Percentiles rank a stretch among this genome's conserved stretches.
Conservation (phyloP, 495 filamentous ascomycete species). For the Xylaria bambusicola region DNA sequence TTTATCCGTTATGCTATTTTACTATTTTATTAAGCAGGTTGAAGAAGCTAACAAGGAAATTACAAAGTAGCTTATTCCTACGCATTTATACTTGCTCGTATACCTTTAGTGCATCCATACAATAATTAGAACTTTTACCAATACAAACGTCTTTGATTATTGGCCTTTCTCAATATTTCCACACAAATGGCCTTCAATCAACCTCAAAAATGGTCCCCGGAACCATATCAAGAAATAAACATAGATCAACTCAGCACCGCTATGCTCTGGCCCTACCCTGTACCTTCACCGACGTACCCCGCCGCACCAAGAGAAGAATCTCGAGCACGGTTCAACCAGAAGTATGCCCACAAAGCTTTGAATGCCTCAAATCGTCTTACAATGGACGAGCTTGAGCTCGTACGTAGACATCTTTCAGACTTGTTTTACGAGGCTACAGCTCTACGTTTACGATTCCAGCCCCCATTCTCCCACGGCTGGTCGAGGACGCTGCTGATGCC, state of each 20-base stretch:
- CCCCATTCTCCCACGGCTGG: constrained; percentile 21
- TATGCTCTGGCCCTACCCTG: constrained; percentile 19
- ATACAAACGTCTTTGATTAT: constrained; percentile 11
- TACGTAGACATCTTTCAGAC: constrained; percentile 26
- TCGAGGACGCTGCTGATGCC: constrained; percentile 19
- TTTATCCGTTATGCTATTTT: constrained; percentile 14
- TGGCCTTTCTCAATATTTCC: constrained; percentile 13
- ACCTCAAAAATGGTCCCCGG: constrained; percentile 15
- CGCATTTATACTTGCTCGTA: constrained; percentile 3
- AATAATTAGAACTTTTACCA: constrained; percentile 11
- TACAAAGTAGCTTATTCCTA: constrained; percentile 8
- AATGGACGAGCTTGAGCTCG: constrained; percentile 22
- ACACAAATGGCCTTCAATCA: constrained; percentile 14
- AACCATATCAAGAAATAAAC: constrained; percentile 17
- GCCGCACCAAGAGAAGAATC: constrained; percentile 15
- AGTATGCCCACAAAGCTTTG: constrained; percentile 23
- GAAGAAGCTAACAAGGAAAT: constrained; percentile 12
- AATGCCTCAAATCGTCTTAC: constrained; percentile 21
- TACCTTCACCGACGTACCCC: constrained; percentile 14
- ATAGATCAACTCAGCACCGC: constrained; percentile 3
- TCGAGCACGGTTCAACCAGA: constrained; percentile 20
- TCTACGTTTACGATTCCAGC: constrained; percentile 11
- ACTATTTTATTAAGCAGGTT: constrained; percentile 15
- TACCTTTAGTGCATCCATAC: constrained; percentile 9
- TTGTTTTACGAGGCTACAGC: constrained; percentile 21